Base-by-base conservation (phyloP, 768 basidiomycete species). In the Naematelia aurantialba region DNA sequence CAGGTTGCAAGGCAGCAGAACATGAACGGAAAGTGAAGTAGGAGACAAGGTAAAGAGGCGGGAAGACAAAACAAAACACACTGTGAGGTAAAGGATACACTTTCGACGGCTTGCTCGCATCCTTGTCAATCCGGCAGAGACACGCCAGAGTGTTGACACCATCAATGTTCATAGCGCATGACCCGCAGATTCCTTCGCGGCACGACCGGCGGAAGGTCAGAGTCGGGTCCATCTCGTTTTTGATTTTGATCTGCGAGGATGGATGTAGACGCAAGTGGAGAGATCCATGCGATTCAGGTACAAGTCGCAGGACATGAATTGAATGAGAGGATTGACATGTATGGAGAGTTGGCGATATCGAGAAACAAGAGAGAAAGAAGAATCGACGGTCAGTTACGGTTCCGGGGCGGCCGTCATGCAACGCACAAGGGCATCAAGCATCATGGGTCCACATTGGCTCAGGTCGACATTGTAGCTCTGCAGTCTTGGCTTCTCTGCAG, bases 141-240 rank as follows among this genome's bases (percentile, higher is more conserved):
- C 96, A 99, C 10, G 94, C 93, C 60, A 99, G 85, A 2, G 96
- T 98, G 82, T 99, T 99, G 59, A 78, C 77, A 61, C 94, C 94
- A 76, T 98, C 87, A 75, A 99, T 89, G 82, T 99, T 99, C 93
- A 99, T 96, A 54, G 94, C 93, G 76, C 94, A 98, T 4, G 90
- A 92, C 39, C 94, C 94, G 72, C 94, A 99, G 69, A 99, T 98
- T 57, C 94, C 75, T 59, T 78, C 77, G 56, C 77, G 61, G 65
- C 77, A 78, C 17, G 77, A 78, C 64, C 75, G 68, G 55, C 96
- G 85, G 83, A 99, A 98, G 4, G 94, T 97, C 29, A 99, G 82
- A 1, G 94, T 98, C 1, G 94, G 89, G 80, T 98, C 96, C 26
- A 94, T 74, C 78, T 98, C 94, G 79, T 96, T 97, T 85, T 99